phyloP scores from a whole-genome alignment of 768 basidiomycete species.

The Mycena olivaceomarginata region DNA sequence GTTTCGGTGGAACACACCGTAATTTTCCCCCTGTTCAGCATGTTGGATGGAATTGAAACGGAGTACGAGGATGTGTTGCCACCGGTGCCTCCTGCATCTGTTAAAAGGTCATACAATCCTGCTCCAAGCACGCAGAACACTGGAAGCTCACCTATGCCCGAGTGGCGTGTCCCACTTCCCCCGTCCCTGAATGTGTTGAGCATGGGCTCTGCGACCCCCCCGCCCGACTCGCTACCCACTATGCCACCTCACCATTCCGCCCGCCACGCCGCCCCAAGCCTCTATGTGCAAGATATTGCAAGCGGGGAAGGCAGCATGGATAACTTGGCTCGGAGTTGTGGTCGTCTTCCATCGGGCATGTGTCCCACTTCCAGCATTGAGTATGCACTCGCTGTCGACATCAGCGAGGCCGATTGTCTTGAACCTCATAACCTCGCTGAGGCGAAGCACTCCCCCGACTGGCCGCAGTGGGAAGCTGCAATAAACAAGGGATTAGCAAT shows the following conservation, averaged over 20 bases:
- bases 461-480: conserved; percentile 47
- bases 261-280: conserved; percentile 2
- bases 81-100: not conserved
- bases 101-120: conserved; percentile 8
- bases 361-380: conserved; percentile 13
- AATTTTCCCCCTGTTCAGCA: conserved; percentile 18
- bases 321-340: conserved; percentile 8
- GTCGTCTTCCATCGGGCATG: conserved; percentile 16
- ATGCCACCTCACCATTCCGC: conserved; percentile 13
- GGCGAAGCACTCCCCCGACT: conserved; percentile 39
- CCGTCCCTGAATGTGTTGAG: too few relatives aligned
- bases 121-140: not conserved
- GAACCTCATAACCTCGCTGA: conserved; percentile 31
- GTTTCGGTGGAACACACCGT: too few relatives aligned
- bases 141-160: conserved; percentile 1
- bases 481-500: conserved; percentile 40
- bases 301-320: not conserved
- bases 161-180: conserved; percentile 18
- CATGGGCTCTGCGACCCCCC: conserved; percentile 23
- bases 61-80: too few relatives aligned
- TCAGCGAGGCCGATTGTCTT: conserved; percentile 28
- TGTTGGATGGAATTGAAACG: conserved; percentile 43
- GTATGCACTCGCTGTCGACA: conserved; percentile 37
- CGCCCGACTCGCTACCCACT: conserved; percentile 11
- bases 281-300: conserved; percentile 18